These are phyloP conservation scores for Ogataea sp. DNA, from an alignment of 805 yeast genomes.

Conservation along the genomic window DNA sequence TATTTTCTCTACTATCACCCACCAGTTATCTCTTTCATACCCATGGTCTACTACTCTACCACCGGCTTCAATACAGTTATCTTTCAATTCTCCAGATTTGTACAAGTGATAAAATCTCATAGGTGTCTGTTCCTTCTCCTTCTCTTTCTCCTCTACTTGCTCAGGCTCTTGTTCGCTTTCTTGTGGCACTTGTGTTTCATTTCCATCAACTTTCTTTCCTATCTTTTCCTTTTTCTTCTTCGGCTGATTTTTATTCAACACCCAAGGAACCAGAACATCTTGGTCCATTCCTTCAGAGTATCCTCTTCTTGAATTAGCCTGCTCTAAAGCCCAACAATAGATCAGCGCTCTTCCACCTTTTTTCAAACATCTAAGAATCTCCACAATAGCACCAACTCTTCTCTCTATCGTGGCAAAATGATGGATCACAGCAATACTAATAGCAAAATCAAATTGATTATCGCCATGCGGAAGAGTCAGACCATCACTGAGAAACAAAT, in stretches of 20 bases:
- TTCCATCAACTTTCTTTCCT: neutral
- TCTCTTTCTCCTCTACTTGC: conserved; percentile 10
- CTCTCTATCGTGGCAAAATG: conserved; percentile 86
- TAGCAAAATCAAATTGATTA: conserved; percentile 63
- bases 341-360: conserved; percentile 64
- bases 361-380: conserved; percentile 49
- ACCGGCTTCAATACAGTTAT: conserved; percentile 66
- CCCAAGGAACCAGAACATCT: conserved; percentile 97
- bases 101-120: conserved; percentile 88
- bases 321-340: conserved; percentile 97
- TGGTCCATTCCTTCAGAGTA: conserved; percentile 88
- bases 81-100: conserved; percentile 71
- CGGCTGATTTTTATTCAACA: conserved; percentile 43
- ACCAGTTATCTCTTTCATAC: conserved; percentile 94
- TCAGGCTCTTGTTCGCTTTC: conserved; percentile 8
- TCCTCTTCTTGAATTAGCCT: conserved; percentile 79
- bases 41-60: conserved; percentile 62
- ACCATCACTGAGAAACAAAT: conserved; percentile 78
- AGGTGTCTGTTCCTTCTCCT: conserved; percentile 11
- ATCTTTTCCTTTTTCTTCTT: conserved; percentile 24
- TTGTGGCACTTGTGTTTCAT: no score
- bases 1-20: conserved; percentile 44
- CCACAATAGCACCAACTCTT: conserved; percentile 64
- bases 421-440: conserved; percentile 92
- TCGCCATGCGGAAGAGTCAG: conserved; percentile 50